A percentile compares a stretch with the other conserved stretches of the same genome.
Evolutionary conservation across 306 rosid genomes (phyloP).

Genomic region (Vigna hirtella): DNA sequence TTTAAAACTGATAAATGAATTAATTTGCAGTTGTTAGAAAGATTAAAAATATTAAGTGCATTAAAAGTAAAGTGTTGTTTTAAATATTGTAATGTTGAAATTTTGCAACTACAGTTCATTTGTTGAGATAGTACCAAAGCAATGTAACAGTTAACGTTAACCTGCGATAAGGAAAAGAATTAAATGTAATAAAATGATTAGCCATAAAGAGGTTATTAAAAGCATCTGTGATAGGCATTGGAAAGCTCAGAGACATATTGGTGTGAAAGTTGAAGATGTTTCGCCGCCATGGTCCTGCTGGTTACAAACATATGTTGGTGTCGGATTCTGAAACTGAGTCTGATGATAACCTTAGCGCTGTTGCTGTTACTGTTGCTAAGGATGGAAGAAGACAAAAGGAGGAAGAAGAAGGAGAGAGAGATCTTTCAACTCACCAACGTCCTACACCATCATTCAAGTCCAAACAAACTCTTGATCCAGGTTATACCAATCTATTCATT

Average conservation of each 20-base stretch:
- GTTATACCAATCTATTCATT: not conserved
- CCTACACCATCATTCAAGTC: not conserved
- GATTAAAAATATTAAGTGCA: too few relatives aligned
- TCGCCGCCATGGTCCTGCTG: not conserved
- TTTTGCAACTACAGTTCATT: too few relatives aligned
- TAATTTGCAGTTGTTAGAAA: too few relatives aligned
- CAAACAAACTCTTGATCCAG: constrained; percentile 14
- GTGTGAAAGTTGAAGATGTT: constrained; percentile 13
- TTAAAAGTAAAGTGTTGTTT: too few relatives aligned
- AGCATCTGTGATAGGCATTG: not conserved
- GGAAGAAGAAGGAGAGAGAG: not conserved
- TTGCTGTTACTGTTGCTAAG: not conserved
- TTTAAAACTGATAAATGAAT: too few relatives aligned
- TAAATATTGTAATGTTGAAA: too few relatives aligned
- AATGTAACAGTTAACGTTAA: too few relatives aligned
- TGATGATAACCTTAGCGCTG: not conserved
- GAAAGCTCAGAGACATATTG: not conserved
- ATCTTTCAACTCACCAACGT: not conserved
- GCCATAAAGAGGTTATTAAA: not conserved
- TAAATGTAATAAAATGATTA: not conserved
- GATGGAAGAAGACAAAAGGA: not conserved
- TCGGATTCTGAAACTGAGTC: constrained; percentile 39
- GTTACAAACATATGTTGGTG: not conserved
- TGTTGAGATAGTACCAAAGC: too few relatives aligned
- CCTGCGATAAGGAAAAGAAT: too few relatives aligned